Evolutionary conservation across 2,329 filamentous ascomycete species (phyloP).

Genomic region (Ophiostoma ulmi): DNA sequence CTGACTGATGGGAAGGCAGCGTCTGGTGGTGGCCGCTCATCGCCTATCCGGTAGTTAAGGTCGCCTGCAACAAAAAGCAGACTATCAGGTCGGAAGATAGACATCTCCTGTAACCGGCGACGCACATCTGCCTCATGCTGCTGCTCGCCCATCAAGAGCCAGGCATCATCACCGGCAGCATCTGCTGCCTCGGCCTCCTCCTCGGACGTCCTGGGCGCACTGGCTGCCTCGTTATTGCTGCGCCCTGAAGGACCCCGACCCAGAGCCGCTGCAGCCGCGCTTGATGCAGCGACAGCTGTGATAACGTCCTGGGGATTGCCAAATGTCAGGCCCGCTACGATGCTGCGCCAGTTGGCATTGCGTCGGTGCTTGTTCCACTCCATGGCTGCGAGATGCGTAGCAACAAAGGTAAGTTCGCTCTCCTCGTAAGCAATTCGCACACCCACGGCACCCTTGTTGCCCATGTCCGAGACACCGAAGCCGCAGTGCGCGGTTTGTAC

Average conservation of each 20-base stretch:
- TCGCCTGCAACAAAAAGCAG: conserved; percentile 87
- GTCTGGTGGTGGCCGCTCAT: conserved; percentile 54
- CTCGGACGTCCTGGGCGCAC: conserved; percentile 30
- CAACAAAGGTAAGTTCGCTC: conserved; percentile 75
- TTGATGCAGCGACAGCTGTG: neutral
- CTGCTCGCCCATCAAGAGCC: conserved; percentile 29
- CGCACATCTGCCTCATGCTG: conserved; percentile 27
- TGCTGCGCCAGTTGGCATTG: conserved; percentile 83
- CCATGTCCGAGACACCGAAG: conserved; percentile 81
- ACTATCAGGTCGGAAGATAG: conserved; percentile 68
- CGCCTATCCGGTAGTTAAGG: conserved; percentile 86
- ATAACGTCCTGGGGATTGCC: conserved; percentile 44
- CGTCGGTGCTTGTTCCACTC: conserved; percentile 70
- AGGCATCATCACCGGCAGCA: conserved; percentile 34
- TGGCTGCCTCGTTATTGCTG: conserved; percentile 27
- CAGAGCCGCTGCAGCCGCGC: neutral
- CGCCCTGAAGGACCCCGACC: conserved; percentile 24
- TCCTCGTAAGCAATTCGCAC: conserved; percentile 60
- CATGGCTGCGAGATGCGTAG: conserved; percentile 83
- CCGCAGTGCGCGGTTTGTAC: conserved; percentile 78
- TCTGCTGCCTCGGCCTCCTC: conserved; percentile 32
- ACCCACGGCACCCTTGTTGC: conserved; percentile 90
- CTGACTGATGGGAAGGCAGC: conserved; percentile 60
- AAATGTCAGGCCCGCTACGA: conserved; percentile 78
- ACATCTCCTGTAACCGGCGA: conserved; percentile 47